phyloP scores from a whole-genome alignment of 768 basidiomycete genomes.

The Calvatia gigantea region DNA sequence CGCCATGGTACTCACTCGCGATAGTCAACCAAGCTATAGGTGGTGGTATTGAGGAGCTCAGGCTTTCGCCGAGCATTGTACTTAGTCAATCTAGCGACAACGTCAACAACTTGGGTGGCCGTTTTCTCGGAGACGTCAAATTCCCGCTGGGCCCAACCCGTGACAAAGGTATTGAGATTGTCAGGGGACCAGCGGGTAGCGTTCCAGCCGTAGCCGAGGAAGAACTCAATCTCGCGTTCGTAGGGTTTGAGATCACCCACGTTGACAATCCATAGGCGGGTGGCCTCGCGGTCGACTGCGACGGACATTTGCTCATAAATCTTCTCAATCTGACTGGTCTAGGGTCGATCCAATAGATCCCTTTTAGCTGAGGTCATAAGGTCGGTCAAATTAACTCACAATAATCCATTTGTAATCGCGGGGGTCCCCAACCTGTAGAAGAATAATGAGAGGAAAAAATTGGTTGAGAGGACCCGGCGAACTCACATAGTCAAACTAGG shows the following conservation, averaged over 20 bases:
- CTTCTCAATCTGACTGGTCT: slow-evolving; percentile 56
- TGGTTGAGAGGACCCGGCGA: not conserved
- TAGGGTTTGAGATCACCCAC: slow-evolving; percentile 76
- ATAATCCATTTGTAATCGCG: slow-evolving; percentile 73
- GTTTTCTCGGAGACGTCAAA: slow-evolving; percentile 44
- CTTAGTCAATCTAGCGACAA: slow-evolving; percentile 53
- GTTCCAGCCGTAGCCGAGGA: slow-evolving; percentile 62
- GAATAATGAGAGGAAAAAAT: not conserved
- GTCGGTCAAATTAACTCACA: slow-evolving; percentile 25
- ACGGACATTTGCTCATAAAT: slow-evolving; percentile 69
- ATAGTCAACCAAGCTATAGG: slow-evolving; percentile 63
- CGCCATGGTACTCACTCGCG: slow-evolving; percentile 50
- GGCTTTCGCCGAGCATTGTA: slow-evolving; percentile 63
- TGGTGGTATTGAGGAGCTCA: slow-evolving; percentile 59
- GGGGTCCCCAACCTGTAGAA: slow-evolving; percentile 56
- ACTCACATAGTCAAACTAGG: slow-evolving; percentile 45
- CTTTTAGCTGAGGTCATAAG: not conserved
- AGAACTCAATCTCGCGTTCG: slow-evolving; percentile 69
- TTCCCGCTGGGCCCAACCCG: slow-evolving; percentile 61
- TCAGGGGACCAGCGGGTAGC: slow-evolving; percentile 49
- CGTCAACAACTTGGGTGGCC: slow-evolving; percentile 41
- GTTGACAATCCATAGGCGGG: slow-evolving; percentile 66
- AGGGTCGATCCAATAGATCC: not conserved
- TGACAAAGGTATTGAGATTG: slow-evolving; percentile 51
- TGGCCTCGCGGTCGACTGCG: slow-evolving; percentile 55